Base-by-base conservation (phyloP, 371 early-diverging fungal genomes). In the Syncephalastrum monosporum region DNA sequence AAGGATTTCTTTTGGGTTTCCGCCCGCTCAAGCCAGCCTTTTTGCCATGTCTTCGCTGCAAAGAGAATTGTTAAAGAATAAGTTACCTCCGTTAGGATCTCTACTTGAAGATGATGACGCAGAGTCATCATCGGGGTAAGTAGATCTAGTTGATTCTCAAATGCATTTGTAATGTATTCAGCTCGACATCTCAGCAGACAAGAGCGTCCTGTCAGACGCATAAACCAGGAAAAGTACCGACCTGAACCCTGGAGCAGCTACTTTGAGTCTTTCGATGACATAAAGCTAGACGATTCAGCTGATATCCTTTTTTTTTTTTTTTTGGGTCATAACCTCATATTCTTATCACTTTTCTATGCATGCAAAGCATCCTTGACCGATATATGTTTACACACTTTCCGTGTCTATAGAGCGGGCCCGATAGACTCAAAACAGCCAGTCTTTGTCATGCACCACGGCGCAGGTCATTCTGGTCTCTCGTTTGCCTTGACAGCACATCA, bases 401-500 rank as follows among this genome's bases (percentile, higher is more conserved):
- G 73, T 19, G 58, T 72, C 16, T 74, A 74, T 50, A 64, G 54
- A 25, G 71, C 47, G 10, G 47, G 58, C 5, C 60, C 67, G n/a
- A n/a, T 17, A 3, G 56, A 65, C 41, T 49, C 53, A 56, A 57
- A 64, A 14, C 61, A 64, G 0, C 92, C 93, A 1, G 55, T 93
- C 12, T 90, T 94, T 77, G 77, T 94, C 42, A 80, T 92, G 67
- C 93, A 92, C 71, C 97, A 96, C 67, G 97, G 97, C 17, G 97
- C 92, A 0, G 97, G 95, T 1, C 86, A 87, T 57, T 80, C 89
- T 1, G 92, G 81, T 0, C 69, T 93, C 29, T 84, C 92, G 3
- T 96, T 92, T 78, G 90, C 87, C 1, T 63, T 91, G 38, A 67
- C 81, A 3, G 83, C 90, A 5, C 72, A 73, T 21, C 57, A 77